Conservation (phyloP, 148 eudicot genomes). For the Suaeda aralocaspica region DNA sequence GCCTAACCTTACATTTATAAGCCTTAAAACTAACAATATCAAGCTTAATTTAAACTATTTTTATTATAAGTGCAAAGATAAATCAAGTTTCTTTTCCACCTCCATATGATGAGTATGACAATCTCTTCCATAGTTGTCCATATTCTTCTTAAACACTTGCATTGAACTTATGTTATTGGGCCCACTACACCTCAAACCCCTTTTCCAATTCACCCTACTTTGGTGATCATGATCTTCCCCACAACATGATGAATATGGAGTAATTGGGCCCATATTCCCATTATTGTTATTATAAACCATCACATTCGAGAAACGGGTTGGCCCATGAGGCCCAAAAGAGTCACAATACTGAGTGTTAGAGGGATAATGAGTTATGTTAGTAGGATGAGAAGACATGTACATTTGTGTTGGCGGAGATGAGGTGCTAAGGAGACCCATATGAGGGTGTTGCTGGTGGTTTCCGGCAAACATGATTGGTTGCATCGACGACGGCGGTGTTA, state of each 20-base stretch:
- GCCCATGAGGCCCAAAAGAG: conserved; percentile 46
- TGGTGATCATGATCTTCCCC: conserved; percentile 34
- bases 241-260: conserved; percentile 14
- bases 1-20: neutral
- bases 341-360: conserved; percentile 21
- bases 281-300: conserved; percentile 29
- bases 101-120: conserved; percentile 30
- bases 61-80: conserved; percentile 67
- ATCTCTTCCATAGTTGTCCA: conserved; percentile 11
- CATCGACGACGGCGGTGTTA: conserved; percentile 25
- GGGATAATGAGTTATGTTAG: conserved; percentile 34
- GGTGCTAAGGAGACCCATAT: conserved; percentile 33
- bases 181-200: conserved; percentile 21
- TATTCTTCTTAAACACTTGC: conserved; percentile 19
- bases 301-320: conserved; percentile 38
- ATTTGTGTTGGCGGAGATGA: conserved; percentile 30
- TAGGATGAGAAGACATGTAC: conserved; percentile 52
- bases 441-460: conserved; percentile 37
- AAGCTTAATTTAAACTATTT: neutral
- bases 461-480: conserved; percentile 38
- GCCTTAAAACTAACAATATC: neutral
- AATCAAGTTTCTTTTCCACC: conserved; percentile 57
- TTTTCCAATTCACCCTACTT: conserved; percentile 38
- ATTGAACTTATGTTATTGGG: conserved; percentile 16
- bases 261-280: conserved; percentile 17